These are phyloP conservation scores for Magnaporthiopsis incrustans DNA, from an alignment of 2,329 filamentous ascomycete species.

Conservation along the genomic window DNA sequence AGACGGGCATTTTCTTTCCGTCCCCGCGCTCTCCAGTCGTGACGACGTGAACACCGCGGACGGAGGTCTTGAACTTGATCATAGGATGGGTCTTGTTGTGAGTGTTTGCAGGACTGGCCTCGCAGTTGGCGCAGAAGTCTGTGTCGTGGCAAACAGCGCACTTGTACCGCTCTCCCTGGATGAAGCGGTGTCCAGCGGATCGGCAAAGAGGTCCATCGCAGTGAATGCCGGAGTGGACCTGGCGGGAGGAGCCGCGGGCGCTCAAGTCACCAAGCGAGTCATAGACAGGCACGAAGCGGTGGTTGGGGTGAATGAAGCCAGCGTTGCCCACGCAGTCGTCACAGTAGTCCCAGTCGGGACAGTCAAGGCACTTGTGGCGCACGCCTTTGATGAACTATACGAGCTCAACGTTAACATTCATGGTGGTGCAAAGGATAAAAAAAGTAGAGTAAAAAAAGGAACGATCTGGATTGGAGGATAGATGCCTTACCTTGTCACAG, in stretches of 20 bases:
- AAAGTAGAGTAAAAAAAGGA: too few species aligned
- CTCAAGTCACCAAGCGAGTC: conserved; percentile 34
- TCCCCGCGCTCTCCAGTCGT: conserved; percentile 71
- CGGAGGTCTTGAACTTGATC: conserved; percentile 92
- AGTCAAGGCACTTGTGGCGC: conserved; percentile 93
- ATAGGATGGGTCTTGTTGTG: conserved; percentile 96
- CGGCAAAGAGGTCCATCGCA: conserved; percentile 90
- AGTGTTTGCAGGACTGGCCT: conserved; percentile 72
- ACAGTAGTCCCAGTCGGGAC: conserved; percentile 97
- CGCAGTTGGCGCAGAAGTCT: conserved; percentile 92
- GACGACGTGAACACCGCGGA: conserved; percentile 79
- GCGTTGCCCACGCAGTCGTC: conserved; percentile 63
- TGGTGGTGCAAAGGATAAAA: not conserved
- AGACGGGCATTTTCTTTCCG: conserved; percentile 54
- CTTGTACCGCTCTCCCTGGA: conserved; percentile 87
- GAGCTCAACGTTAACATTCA: not conserved
- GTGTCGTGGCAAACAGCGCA: conserved; percentile 92
- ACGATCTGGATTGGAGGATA: not conserved
- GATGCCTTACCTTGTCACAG: conserved; percentile 55
- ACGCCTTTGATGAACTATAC: conserved; percentile 67
- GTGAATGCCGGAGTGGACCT: conserved; percentile 75
- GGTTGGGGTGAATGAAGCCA: conserved; percentile 62
- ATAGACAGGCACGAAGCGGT: conserved; percentile 86
- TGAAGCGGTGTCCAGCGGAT: conserved; percentile 56
- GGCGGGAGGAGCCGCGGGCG: conserved; percentile 22